phyloP scores from a whole-genome alignment of 2,329 filamentous ascomycete genomes.

The Fusarium goolgardi region DNA sequence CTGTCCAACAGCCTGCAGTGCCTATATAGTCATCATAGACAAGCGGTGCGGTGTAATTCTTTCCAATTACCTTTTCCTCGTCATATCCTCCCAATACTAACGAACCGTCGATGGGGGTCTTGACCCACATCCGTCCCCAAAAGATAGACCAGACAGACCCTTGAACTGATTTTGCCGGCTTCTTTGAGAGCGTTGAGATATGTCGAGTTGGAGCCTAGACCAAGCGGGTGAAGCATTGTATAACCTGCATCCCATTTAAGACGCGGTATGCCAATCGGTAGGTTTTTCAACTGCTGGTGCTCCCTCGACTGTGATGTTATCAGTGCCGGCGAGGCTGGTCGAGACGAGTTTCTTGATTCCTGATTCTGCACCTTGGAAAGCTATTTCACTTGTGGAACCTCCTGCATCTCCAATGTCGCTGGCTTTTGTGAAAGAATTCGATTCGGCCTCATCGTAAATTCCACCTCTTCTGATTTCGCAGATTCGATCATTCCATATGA shows the following conservation, averaged over 20 bases:
- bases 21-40: constrained; percentile 35
- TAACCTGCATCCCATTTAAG: constrained; percentile 48
- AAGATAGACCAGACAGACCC: constrained; percentile 52
- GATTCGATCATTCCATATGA: constrained; percentile 49
- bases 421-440: constrained; percentile 29
- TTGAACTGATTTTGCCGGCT: constrained; percentile 40
- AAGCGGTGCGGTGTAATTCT: constrained; percentile 45
- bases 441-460: constrained; percentile 33
- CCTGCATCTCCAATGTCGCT: constrained; percentile 30
- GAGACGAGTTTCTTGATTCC: constrained; percentile 43
- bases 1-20: constrained; percentile 35
- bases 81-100: constrained; percentile 52
- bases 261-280: constrained; percentile 47
- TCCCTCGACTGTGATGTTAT: constrained; percentile 23
- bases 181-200: constrained; percentile 44
- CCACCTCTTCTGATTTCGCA: constrained; percentile 46
- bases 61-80: constrained; percentile 47
- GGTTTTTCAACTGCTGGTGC: constrained; percentile 7
- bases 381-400: constrained; percentile 27
- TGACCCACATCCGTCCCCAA: constrained; percentile 52
- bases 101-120: constrained; percentile 46
- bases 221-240: constrained; percentile 46
- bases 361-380: constrained; percentile 34
- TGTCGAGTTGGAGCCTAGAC: constrained; percentile 49
- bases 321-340: constrained; percentile 42